A percentile compares a stretch with the other conserved stretches of the same genome.
Conservation (phyloP, 768 basidiomycete species). For the Basidioascus undulatus region DNA sequence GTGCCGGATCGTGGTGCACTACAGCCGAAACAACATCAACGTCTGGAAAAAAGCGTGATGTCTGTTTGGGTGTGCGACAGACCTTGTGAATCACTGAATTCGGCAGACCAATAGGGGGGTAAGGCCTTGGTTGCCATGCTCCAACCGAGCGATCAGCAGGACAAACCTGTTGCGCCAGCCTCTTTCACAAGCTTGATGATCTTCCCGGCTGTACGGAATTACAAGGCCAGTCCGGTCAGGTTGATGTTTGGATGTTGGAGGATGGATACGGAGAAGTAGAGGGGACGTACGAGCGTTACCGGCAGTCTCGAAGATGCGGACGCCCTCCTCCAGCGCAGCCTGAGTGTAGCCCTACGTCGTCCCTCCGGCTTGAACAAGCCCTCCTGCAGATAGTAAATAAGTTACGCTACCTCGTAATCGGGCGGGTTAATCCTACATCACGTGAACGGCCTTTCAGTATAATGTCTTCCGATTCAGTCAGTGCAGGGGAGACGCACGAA, state of each 20-base stretch:
- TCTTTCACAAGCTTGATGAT: conserved; percentile 60
- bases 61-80: conserved; percentile 65
- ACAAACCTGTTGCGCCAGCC: no score
- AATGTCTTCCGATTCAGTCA: no score
- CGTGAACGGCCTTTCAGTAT: conserved; percentile 14
- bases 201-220: conserved; percentile 31
- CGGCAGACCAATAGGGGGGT: no score
- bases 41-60: no score
- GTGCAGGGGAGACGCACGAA: not conserved
- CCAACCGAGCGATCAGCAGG: no score
- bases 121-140: no score
- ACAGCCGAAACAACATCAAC: no score
- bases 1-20: conserved; percentile 58
- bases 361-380: conserved; percentile 2
- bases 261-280: conserved; percentile 1
- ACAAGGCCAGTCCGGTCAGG: not conserved
- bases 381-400: conserved; percentile 48
- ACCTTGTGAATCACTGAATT: no score
- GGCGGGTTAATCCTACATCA: conserved; percentile 45
- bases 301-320: conserved; percentile 78
- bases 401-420: conserved; percentile 64
- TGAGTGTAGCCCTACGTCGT: conserved; percentile 14
- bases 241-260: not conserved
- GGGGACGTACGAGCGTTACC: conserved; percentile 52
- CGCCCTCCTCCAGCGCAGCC: conserved; percentile 61